Evolutionary conservation across 768 basidiomycete genomes (phyloP), one percentile per base, ranked within the genome.

Genomic region (Tricholoma terreum): DNA sequence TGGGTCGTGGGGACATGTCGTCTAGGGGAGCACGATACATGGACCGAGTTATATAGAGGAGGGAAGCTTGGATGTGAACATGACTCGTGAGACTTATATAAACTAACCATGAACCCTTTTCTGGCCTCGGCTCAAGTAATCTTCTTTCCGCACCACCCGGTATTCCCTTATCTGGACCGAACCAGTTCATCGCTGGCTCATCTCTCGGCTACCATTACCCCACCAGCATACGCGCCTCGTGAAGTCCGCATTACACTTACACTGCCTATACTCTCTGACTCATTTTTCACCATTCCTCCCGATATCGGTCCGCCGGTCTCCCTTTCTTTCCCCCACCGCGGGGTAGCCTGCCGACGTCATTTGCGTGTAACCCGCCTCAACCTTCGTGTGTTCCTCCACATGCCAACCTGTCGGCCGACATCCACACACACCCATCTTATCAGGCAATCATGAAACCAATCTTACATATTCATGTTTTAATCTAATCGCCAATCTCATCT

Each of bases 1-100:
- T 52, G 50, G 55, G 63, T 11, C 61, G 57, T 52, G 53, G 60
- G 19, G 43, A 52, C 57, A 63, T 61, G 17, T 36, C 38, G 54
- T 51, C 50, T 30, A 22, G n/a, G 43, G 27, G 15, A n/a, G 36
- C 46, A 14, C 30, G 52, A 48, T 17, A 58, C 56, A 50, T 50
- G n/a, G 1, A 7, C 10, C 38, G 36, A 31, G 55, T 57, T 59
- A 45, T 52, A 55, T 35, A 55, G 58, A n/a, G 12, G 40, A 22
- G 43, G 19, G 53, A 54, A 24, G 42, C 30, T 22, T 33, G 22
- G 35, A 45, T 54, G 46, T 45, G 24, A 12, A 19, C 15, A 30
- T 38, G 22, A 30, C 48, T 52, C 42, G 12, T 30, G n/a, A 17
- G 43, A 45, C 48, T 62, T 63, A 62, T 56, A 56, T 51, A 34